Conservation (phyloP, 2,329 filamentous ascomycete species). For the Dothistroma pini region DNA sequence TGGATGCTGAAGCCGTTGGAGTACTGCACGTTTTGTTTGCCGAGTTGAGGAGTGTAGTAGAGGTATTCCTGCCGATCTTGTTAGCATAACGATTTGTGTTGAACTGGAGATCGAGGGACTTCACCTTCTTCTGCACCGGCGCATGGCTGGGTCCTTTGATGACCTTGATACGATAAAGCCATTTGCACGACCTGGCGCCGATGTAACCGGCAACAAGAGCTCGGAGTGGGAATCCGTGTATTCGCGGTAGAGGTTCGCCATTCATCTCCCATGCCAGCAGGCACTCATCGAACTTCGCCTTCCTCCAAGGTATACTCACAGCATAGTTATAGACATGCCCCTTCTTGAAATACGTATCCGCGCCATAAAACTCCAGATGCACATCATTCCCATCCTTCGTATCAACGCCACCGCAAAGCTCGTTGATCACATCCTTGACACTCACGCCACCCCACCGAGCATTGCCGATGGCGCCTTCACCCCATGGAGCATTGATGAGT, state of each 20-base stretch:
- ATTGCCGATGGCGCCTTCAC: slow-evolving; percentile 60
- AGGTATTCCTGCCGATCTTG: slow-evolving; percentile 52
- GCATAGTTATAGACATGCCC: slow-evolving; percentile 63
- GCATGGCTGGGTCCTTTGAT: slow-evolving; percentile 55
- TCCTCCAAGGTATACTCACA: slow-evolving; percentile 62
- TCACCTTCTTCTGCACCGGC: slow-evolving; percentile 56
- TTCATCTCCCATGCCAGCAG: slow-evolving; percentile 61
- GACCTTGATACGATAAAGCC: slow-evolving; percentile 61
- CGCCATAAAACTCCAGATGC: slow-evolving; percentile 66
- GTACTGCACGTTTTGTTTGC: slow-evolving; percentile 61
- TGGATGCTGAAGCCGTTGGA: slow-evolving; percentile 60
- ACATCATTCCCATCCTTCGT: slow-evolving; percentile 43
- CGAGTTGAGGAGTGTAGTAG: slow-evolving; percentile 65
- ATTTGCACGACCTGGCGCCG: slow-evolving; percentile 66
- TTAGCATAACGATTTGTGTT: not conserved
- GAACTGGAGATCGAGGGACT: not conserved
- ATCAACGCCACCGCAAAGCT: slow-evolving; percentile 60
- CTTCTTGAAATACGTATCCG: slow-evolving; percentile 71
- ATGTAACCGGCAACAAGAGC: slow-evolving; percentile 55
- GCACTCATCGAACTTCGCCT: slow-evolving; percentile 66
- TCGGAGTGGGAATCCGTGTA: slow-evolving; percentile 59
- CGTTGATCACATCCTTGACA: slow-evolving; percentile 56
- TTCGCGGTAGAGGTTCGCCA: slow-evolving; percentile 56
- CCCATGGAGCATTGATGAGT: slow-evolving; percentile 43
- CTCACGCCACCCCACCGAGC: slow-evolving; percentile 57